phyloP scores from a whole-genome alignment of 768 basidiomycete genomes.

The Leccinum subgranulosum region DNA sequence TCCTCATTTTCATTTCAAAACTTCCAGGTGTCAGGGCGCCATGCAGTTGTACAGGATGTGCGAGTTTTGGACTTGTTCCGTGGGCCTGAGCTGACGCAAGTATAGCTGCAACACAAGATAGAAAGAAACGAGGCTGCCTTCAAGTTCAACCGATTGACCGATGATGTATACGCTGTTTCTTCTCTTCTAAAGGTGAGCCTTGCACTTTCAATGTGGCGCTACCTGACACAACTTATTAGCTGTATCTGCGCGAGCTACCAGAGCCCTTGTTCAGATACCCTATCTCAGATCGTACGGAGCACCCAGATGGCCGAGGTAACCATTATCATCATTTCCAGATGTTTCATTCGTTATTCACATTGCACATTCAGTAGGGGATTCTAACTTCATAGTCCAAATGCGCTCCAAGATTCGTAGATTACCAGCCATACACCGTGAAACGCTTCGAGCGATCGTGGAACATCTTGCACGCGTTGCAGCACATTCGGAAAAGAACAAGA shows the following conservation, averaged over 20 bases:
- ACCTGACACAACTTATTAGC: conserved; percentile 34
- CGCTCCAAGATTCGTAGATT: conserved; percentile 85
- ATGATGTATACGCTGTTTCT: conserved; percentile 82
- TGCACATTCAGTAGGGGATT: conserved; percentile 56
- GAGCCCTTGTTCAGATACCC: conserved; percentile 86
- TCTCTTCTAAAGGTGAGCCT: conserved; percentile 74
- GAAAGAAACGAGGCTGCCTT: conserved; percentile 81
- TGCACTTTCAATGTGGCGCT: neutral
- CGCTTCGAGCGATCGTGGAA: conserved; percentile 75
- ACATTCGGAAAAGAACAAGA: conserved; percentile 76
- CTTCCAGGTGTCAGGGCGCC: conserved; percentile 73
- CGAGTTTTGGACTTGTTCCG: conserved; percentile 14
- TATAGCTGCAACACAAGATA: conserved; percentile 78
- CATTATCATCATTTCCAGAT: neutral
- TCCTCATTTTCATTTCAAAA: conserved; percentile 2
- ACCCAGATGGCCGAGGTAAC: conserved; percentile 74
- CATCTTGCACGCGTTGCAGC: conserved; percentile 75
- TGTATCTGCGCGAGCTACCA: conserved; percentile 82
- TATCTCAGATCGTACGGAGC: conserved; percentile 75
- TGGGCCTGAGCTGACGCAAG: conserved; percentile 3
- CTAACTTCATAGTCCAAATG: conserved; percentile 65
- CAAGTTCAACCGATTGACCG: conserved; percentile 61
- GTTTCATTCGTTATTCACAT: neutral
- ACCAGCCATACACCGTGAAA: conserved; percentile 81
- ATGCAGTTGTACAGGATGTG: conserved; percentile 81